phyloP scores from a whole-genome alignment of 148 eudicot genomes.

The Arbutus unedo region DNA sequence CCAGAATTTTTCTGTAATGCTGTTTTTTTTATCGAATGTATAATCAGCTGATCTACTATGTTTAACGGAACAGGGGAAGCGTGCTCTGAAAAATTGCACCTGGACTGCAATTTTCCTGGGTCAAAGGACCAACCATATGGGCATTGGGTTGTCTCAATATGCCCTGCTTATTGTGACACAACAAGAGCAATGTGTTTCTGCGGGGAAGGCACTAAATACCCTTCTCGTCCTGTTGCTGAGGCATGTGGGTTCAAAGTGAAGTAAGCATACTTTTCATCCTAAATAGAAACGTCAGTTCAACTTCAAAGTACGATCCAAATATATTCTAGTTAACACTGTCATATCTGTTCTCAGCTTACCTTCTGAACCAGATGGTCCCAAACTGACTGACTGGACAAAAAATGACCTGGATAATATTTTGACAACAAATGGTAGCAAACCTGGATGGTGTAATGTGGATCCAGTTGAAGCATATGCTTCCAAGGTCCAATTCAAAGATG shows the following conservation, averaged over 20 bases:
- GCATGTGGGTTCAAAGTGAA: constrained; percentile 72
- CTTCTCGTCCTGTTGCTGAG: constrained; percentile 87
- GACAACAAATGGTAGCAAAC: constrained; percentile 60
- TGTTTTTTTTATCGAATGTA: background rate
- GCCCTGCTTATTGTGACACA: constrained; percentile 76
- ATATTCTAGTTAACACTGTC: background rate
- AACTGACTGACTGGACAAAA: constrained; percentile 59
- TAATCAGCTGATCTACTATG: constrained; percentile 9
- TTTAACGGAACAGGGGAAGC: constrained; percentile 53
- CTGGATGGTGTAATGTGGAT: constrained; percentile 96
- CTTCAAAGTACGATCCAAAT: background rate
- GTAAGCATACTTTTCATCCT: constrained; percentile 39
- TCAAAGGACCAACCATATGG: constrained; percentile 71
- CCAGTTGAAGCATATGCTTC: constrained; percentile 65
- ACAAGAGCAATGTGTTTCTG: constrained; percentile 97
- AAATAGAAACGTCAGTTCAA: background rate
- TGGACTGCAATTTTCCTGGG: constrained; percentile 68
- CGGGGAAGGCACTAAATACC: constrained; percentile 91
- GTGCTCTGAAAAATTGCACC: constrained; percentile 52
- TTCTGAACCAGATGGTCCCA: constrained; percentile 51
- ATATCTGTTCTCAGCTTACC: constrained; percentile 39
- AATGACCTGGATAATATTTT: constrained; percentile 59
- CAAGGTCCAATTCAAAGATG: constrained; percentile 62
- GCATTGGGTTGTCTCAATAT: constrained; percentile 79
- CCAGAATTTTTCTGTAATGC: background rate